phyloP scores from a whole-genome alignment of 2,329 filamentous ascomycete species.

The Fusarium nodosum region DNA sequence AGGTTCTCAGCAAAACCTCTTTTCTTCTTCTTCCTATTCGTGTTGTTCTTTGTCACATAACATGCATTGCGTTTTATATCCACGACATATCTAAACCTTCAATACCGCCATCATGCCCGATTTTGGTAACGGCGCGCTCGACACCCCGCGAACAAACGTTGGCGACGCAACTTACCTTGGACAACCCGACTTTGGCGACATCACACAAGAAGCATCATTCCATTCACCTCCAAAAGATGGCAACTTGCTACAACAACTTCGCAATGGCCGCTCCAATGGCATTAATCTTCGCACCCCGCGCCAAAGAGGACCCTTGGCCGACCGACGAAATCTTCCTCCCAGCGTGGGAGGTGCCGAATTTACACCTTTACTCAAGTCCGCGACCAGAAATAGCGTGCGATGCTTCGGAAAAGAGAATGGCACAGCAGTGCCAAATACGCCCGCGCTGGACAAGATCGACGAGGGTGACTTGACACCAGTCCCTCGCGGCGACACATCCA shows the following conservation, averaged over 20 bases:
- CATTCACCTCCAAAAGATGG: constrained; percentile 77
- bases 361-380: constrained; percentile 89
- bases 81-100: constrained; percentile 41
- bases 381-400: constrained; percentile 78
- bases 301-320: constrained; percentile 75
- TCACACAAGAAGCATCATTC: constrained; percentile 90
- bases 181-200: constrained; percentile 78
- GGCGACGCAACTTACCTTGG: constrained; percentile 88
- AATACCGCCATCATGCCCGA: constrained; percentile 69
- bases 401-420: constrained; percentile 73
- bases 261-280: constrained; percentile 71
- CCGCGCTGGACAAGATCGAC: constrained; percentile 74
- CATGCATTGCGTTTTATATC: constrained; percentile 40
- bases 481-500: constrained; percentile 78
- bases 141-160: constrained; percentile 87
- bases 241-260: constrained; percentile 81
- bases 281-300: constrained; percentile 80
- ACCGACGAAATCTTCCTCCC: constrained; percentile 78
- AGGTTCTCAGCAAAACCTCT: constrained; percentile 9
- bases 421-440: constrained; percentile 73
- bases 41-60: constrained; percentile 24
- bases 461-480: constrained; percentile 82
- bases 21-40: no score
- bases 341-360: constrained; percentile 82
- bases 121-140: constrained; percentile 72